These are phyloP conservation scores for Olyra latifolia DNA, from an alignment of 176 grass and related monocot genomes.

Conservation along the genomic window DNA sequence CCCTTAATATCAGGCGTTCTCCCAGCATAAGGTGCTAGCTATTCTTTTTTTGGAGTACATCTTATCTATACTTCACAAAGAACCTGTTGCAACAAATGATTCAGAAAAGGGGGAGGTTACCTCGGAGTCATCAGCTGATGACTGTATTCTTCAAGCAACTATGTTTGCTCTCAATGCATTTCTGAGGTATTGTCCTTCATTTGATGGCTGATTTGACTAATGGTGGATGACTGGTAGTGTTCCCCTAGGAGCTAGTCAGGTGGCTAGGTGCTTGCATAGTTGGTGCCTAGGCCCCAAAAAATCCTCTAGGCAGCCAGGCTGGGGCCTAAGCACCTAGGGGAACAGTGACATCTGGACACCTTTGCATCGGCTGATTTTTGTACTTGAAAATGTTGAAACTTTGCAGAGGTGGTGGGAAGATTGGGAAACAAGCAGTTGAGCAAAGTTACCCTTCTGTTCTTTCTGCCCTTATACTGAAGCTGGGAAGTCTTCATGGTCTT, in stretches of 20 bases:
- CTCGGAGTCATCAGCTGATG: slow-evolving; percentile 64
- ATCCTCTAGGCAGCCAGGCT: too few relatives aligned
- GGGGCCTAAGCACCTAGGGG: too few relatives aligned
- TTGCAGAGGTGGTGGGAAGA: slow-evolving; percentile 87
- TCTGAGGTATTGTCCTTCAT: slow-evolving; percentile 61
- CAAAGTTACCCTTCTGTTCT: slow-evolving; percentile 89
- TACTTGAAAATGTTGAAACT: slow-evolving; percentile 35
- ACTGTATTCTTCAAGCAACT: slow-evolving; percentile 82
- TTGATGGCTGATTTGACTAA: slow-evolving; percentile 23
- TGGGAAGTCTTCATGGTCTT: slow-evolving; percentile 86
- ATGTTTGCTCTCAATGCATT: slow-evolving; percentile 94
- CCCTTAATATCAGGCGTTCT: slow-evolving; percentile 64
- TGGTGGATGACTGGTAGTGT: neutral
- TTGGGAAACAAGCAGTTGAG: slow-evolving; percentile 91
- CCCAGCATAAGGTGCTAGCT: slow-evolving; percentile 81
- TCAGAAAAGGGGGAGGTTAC: slow-evolving; percentile 67
- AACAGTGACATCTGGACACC: neutral
- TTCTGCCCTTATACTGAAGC: slow-evolving; percentile 83
- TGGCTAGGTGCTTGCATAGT: too few relatives aligned
- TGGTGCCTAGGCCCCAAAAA: too few relatives aligned
- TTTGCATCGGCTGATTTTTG: slow-evolving; percentile 39
- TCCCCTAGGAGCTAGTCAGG: too few relatives aligned
- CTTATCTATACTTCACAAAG: slow-evolving; percentile 82
- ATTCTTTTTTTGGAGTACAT: slow-evolving; percentile 78
- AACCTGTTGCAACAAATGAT: slow-evolving; percentile 61